phyloP scores from a whole-genome alignment of 1,284 basidiomycete species.

The Golubevia sp. region DNA sequence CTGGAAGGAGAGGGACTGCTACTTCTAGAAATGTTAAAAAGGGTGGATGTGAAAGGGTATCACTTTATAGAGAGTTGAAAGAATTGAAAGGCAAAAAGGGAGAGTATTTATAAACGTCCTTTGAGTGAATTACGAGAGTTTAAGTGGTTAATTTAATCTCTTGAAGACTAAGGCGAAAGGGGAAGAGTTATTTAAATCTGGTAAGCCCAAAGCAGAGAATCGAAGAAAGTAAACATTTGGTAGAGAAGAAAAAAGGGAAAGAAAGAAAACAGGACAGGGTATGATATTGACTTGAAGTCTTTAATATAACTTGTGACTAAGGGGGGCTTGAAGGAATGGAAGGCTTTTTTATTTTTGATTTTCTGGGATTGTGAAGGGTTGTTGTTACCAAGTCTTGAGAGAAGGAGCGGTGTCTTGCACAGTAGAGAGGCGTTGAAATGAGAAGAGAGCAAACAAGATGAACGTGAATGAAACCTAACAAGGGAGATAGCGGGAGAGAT shows the following conservation, averaged over 20 bases:
- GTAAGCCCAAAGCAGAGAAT: slow-evolving; percentile 5
- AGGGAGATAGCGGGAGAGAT: background rate
- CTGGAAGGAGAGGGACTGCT: too few species aligned
- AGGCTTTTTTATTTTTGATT: background rate
- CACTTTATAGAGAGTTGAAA: too few species aligned
- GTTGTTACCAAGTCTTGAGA: background rate
- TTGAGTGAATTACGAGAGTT: too few species aligned
- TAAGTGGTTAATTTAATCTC: too few species aligned
- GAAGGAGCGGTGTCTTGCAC: background rate
- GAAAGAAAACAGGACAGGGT: background rate
- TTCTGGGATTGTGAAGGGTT: background rate
- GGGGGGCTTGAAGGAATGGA: background rate
- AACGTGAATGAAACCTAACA: too few species aligned
- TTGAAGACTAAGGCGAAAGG: too few species aligned
- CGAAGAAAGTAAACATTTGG: background rate
- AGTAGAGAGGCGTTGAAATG: background rate
- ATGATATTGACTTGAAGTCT: background rate
- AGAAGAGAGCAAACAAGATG: background rate
- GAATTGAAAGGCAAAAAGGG: too few species aligned
- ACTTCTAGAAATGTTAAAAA: too few species aligned
- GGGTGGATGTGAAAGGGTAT: too few species aligned
- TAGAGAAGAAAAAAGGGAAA: background rate
- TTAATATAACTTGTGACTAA: background rate
- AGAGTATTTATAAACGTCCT: too few species aligned
- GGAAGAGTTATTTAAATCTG: too few species aligned